Evolutionary conservation across 176 grass and related monocot species (phyloP).

Genomic region (Carex scoparia): DNA sequence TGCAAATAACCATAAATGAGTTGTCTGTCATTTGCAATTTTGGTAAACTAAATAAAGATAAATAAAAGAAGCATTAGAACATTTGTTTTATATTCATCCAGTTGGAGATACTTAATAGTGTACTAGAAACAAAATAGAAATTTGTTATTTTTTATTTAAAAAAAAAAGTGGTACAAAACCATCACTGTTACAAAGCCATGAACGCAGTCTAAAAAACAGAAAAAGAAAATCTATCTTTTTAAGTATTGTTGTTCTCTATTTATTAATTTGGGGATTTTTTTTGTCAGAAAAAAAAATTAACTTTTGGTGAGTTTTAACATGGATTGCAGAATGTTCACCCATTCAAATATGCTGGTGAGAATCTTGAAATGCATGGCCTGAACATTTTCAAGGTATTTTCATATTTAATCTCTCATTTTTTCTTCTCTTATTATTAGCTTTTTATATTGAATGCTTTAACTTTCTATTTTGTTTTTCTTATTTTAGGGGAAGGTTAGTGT

Average conservation of each 20-base stretch:
- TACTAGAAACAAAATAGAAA: no score
- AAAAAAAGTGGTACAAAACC: no score
- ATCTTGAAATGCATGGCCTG: constrained; percentile 66
- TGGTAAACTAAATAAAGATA: no score
- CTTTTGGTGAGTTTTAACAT: background rate
- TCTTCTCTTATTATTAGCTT: background rate
- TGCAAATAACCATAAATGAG: no score
- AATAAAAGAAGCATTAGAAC: background rate
- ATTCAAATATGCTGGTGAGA: constrained; percentile 85
- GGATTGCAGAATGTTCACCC: constrained; percentile 66
- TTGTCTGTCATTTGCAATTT: no score
- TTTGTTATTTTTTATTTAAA: no score
- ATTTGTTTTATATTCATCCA: background rate
- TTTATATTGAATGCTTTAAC: background rate
- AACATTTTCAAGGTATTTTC: constrained; percentile 60
- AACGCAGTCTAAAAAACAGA: no score
- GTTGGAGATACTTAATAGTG: no score
- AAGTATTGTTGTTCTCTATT: background rate
- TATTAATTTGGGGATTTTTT: background rate
- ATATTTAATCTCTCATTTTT: background rate
- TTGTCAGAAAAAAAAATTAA: background rate
- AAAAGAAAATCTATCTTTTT: background rate
- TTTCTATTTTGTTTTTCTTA: constrained; percentile 7
- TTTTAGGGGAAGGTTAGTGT: constrained; percentile 69
- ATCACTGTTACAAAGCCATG: no score